Evolutionary conservation across 2,329 filamentous ascomycete species (phyloP).

Genomic region (Magnaporthiopsis rhizophila): DNA sequence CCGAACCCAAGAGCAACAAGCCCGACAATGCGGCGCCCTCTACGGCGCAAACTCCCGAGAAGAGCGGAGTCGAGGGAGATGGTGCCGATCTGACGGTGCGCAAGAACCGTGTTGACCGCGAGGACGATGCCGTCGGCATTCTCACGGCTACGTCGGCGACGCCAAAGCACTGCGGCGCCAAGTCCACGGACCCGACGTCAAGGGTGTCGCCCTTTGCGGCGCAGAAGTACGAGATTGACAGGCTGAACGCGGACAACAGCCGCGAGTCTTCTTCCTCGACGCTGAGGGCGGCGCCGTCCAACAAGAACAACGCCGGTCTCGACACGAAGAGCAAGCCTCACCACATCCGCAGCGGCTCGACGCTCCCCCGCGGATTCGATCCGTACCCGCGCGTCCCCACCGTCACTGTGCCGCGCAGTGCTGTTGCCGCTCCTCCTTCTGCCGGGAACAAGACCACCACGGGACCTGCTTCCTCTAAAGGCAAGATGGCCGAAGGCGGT

Average conservation of each 20-base stretch:
- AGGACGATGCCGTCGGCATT: not conserved
- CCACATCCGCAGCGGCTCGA: not conserved
- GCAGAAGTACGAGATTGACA: constrained; percentile 6
- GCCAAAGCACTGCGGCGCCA: too few species aligned
- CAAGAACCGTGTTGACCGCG: constrained; percentile 2
- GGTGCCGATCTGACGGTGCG: not conserved
- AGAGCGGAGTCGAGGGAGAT: not conserved
- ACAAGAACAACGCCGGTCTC: not conserved
- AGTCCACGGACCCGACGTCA: too few species aligned
- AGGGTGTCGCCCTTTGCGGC: constrained; percentile 2
- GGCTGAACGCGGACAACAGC: not conserved
- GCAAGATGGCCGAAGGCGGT: not conserved
- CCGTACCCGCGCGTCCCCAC: constrained; percentile 5
- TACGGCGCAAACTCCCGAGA: not conserved
- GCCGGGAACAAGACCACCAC: too few species aligned
- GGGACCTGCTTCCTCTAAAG: not conserved
- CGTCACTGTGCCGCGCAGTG: not conserved
- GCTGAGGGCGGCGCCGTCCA: not conserved
- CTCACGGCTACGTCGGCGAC: too few species aligned
- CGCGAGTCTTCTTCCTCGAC: not conserved
- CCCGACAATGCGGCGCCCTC: not conserved
- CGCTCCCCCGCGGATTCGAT: constrained; percentile 8
- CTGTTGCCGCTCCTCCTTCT: not conserved
- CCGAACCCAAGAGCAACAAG: not conserved
- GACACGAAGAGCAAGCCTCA: not conserved